Conservation (phyloP, 495 filamentous ascomycete species). For the Tuber indicum region DNA sequence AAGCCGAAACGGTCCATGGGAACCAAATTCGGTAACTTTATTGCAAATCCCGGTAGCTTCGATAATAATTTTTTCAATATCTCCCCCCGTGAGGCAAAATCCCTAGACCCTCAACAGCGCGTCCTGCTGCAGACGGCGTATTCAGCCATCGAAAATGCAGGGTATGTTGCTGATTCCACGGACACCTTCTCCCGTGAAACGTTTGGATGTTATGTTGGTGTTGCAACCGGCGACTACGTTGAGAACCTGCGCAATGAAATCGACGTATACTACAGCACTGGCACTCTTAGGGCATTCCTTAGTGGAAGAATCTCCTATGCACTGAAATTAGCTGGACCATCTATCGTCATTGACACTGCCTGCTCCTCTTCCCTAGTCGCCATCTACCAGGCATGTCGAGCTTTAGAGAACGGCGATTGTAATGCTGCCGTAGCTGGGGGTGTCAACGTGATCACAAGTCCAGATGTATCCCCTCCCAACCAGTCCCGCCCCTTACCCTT, state of each 20-base stretch:
- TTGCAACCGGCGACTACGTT: constrained; percentile 86
- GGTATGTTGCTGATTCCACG: constrained; percentile 78
- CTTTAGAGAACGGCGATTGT: constrained; percentile 73
- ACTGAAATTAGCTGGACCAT: constrained; percentile 83
- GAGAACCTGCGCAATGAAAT: constrained; percentile 87
- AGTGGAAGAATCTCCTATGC: constrained; percentile 81
- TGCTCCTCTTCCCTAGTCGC: constrained; percentile 82
- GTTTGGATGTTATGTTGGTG: constrained; percentile 86
- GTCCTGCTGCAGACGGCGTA: constrained; percentile 78
- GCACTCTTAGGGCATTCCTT: constrained; percentile 78
- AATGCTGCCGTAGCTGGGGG: constrained; percentile 81
- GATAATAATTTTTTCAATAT: constrained; percentile 92
- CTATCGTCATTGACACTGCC: constrained; percentile 79
- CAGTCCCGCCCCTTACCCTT: neutral
- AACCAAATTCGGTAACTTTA: constrained; percentile 82
- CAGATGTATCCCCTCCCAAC: constrained; percentile 51
- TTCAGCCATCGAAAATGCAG: constrained; percentile 85
- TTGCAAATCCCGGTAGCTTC: constrained; percentile 76
- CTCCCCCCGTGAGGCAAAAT: constrained; percentile 82
- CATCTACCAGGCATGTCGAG: constrained; percentile 75
- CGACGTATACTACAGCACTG: constrained; percentile 90
- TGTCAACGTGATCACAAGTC: constrained; percentile 46
- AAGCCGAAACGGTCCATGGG: constrained; percentile 61
- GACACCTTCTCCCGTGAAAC: constrained; percentile 76
- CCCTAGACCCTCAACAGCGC: constrained; percentile 85